Base-by-base conservation (phyloP, 805 yeast species). In the Yarrowia keelungensis region DNA sequence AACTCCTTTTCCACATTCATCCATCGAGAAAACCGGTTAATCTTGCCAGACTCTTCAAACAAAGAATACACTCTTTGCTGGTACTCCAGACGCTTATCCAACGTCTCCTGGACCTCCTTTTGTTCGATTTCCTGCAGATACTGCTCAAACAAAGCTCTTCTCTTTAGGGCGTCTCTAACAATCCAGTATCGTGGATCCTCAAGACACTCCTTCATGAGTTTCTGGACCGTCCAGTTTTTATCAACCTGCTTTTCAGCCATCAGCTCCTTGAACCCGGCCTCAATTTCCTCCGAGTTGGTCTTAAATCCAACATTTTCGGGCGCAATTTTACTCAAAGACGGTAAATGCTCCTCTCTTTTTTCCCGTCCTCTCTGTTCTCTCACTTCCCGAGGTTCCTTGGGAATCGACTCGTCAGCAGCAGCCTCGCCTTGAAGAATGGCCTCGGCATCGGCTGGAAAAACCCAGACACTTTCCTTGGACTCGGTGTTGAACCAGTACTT, bases 401-500 rank as follows among this genome's bases (percentile, higher is more conserved):
- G 58, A 22, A 22, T 42, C n/a, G 39, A 45, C 26, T 49, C 66
- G 10, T 39, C 45, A n/a, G 54, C 45, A 11, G 42, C 50, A 1
- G 26, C 45, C 14, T 50, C 59, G 8, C 50, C 26, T n/a, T 53
- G 71, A 69, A 74, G 19, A 22, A 74, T 76, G 5, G 69, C 71
- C 41, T 76, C 75, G 7, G 85, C 80, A 41, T 82, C 87, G 0
- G 75, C 80, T 0, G 97, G 97, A n/a, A 85, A 77, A 19, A 87
- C 90, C 97, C 97, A 93, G 0, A 88, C 87, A 19, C 95, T 88
- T 73, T 87, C 87, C 7, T 86, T 83, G 0, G 94, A 85, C 36
- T 77, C 77, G 14, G 82, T 79, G 74, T 90, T 89, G 77, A 88
- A 88, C 80, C 90, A 92, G 76, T 92, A 92, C 19, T 81, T 80